A percentile compares a stretch with the other conserved stretches of the same genome.
Conservation (phyloP, 2,329 filamentous ascomycete species). For the Nannizziopsis barbatae region DNA sequence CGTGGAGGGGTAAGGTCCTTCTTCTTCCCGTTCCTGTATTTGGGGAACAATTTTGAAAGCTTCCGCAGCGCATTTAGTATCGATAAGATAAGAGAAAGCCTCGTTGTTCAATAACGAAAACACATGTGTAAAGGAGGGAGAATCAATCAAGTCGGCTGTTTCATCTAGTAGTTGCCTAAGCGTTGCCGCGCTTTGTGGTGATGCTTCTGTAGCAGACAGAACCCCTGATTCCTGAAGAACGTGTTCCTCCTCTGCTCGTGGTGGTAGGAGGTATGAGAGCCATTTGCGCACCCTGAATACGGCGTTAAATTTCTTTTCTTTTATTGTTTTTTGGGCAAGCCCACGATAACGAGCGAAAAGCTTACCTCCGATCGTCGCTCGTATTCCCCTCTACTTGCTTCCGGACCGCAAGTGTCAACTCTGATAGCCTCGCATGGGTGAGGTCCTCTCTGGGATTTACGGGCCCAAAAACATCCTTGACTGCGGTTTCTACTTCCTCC, state of each 20-base stretch:
- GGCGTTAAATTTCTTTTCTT: too few relatives aligned
- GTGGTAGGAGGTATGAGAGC: conserved; percentile 75
- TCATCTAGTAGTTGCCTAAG: conserved; percentile 84
- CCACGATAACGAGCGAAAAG: background rate
- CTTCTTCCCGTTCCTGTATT: conserved; percentile 39
- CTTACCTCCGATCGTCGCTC: conserved; percentile 49
- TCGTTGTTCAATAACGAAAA: conserved; percentile 76
- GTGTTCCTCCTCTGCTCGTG: conserved; percentile 63
- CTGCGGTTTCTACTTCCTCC: conserved; percentile 69
- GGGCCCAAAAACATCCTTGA: conserved; percentile 78
- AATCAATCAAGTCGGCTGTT: conserved; percentile 90
- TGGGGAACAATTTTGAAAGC: conserved; percentile 53
- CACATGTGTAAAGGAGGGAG: conserved; percentile 78
- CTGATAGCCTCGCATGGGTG: conserved; percentile 65
- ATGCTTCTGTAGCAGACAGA: conserved; percentile 32
- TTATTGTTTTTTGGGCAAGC: too few relatives aligned
- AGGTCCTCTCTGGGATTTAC: conserved; percentile 83
- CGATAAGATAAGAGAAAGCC: conserved; percentile 72
- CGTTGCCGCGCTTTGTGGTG: conserved; percentile 34
- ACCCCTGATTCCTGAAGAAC: conserved; percentile 82
- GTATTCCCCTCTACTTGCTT: conserved; percentile 70
- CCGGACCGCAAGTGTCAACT: conserved; percentile 71
- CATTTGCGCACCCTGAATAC: conserved; percentile 50
- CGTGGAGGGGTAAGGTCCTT: conserved; percentile 33
- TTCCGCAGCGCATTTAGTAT: conserved; percentile 66